Conservation (phyloP, 768 basidiomycete genomes). For the Sistotremastrum suecicum region DNA sequence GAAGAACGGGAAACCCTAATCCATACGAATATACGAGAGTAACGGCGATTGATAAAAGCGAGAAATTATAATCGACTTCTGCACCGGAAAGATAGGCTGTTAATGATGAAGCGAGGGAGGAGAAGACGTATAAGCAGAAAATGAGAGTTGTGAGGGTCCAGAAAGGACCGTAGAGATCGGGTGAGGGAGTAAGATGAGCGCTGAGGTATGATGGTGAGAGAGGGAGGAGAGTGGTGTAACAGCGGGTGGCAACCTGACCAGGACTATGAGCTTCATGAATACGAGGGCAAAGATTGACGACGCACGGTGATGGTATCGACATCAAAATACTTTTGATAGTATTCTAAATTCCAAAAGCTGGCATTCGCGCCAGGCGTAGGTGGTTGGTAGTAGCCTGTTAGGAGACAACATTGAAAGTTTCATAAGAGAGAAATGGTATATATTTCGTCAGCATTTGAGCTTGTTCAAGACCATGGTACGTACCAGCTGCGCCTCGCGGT, state of each 20-base stretch:
- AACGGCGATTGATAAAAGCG: conserved; percentile 67
- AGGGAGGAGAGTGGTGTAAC: conserved; percentile 70
- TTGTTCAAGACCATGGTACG: conserved; percentile 13
- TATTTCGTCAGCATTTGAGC: conserved; percentile 42
- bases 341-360: conserved; percentile 71
- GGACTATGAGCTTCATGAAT: background rate
- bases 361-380: conserved; percentile 26
- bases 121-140: conserved; percentile 85
- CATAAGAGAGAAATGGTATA: conserved; percentile 6
- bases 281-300: conserved; percentile 1
- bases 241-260: conserved; percentile 54
- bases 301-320: conserved; percentile 66
- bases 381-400: conserved; percentile 51
- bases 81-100: conserved; percentile 63
- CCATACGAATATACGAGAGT: conserved; percentile 82
- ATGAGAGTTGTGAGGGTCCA: conserved; percentile 96
- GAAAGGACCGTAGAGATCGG: conserved; percentile 83
- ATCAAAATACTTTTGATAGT: conserved; percentile 82
- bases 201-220: conserved; percentile 43
- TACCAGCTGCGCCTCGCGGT: conserved; percentile 4
- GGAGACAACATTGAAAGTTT: conserved; percentile 1
- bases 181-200: conserved; percentile 46
- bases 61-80: conserved; percentile 73
- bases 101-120: conserved; percentile 81
- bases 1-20: conserved; percentile 59